phyloP scores from a whole-genome alignment of 73 alveolate genomes.

The Paramecium biaurelia region DNA sequence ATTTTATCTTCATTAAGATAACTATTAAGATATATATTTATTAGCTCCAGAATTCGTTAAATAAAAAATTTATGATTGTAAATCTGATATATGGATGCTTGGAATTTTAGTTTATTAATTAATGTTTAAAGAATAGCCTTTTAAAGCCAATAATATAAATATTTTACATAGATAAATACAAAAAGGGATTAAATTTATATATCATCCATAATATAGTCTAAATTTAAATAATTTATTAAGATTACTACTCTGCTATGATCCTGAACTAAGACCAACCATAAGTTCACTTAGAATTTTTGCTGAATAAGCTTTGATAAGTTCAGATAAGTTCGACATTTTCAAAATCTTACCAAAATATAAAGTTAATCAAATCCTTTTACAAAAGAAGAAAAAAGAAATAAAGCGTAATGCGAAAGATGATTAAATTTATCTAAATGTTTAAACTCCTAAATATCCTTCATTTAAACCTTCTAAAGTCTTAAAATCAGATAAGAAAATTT shows the following conservation, averaged over 20 bases:
- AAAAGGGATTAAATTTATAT: slow-evolving; percentile 20
- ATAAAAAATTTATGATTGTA: slow-evolving; percentile 1
- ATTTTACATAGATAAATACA: background rate
- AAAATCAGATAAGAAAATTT: background rate
- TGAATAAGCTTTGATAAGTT: background rate
- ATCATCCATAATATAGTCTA: background rate
- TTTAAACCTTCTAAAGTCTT: slow-evolving; percentile 16
- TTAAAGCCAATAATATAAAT: background rate
- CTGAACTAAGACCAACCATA: background rate
- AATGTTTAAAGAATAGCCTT: background rate
- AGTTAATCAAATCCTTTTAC: background rate
- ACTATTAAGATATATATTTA: slow-evolving; percentile 14
- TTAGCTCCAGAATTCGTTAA: slow-evolving; percentile 3
- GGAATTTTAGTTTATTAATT: background rate
- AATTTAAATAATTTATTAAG: background rate
- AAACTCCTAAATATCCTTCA: background rate
- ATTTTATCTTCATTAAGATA: background rate
- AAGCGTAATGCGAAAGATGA: background rate
- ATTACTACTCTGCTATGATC: background rate
- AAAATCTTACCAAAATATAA: slow-evolving; percentile 15
- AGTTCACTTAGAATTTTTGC: background rate
- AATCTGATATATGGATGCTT: slow-evolving; percentile 46
- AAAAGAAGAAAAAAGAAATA: background rate
- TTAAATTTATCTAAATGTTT: background rate
- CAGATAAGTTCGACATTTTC: background rate